phyloP scores from a whole-genome alignment of 2,329 filamentous ascomycete species.

The Sordariomycetes sp. region DNA sequence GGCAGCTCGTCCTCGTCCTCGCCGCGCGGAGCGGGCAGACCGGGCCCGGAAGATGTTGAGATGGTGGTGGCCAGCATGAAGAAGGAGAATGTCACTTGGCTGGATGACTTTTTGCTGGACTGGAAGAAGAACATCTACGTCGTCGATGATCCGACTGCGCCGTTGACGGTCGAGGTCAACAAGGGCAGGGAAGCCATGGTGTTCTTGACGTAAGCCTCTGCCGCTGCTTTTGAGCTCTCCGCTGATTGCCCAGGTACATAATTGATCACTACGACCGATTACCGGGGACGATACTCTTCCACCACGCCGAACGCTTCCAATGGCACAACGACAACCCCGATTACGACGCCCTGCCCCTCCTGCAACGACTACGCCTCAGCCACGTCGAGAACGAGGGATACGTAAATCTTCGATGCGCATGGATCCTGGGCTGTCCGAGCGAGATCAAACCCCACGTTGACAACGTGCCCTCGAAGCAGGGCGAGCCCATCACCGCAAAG shows the following conservation, averaged over 20 bases:
- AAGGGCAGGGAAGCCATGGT: constrained; percentile 45
- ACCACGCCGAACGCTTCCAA: constrained; percentile 37
- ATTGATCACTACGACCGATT: constrained; percentile 38
- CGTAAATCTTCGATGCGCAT: constrained; percentile 51
- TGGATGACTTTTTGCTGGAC: constrained; percentile 27
- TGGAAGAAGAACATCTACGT: constrained; percentile 47
- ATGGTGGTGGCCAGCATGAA: constrained; percentile 23
- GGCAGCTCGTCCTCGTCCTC: no score
- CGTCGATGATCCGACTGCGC: constrained; percentile 36
- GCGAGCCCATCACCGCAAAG: constrained; percentile 26
- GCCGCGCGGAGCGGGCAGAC: no score
- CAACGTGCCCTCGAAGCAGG: constrained; percentile 21
- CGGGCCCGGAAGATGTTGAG: constrained; percentile 15
- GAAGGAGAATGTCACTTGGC: constrained; percentile 27
- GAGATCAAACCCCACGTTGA: constrained; percentile 33
- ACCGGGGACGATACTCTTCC: constrained; percentile 33
- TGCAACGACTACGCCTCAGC: constrained; percentile 36
- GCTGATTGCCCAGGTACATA: constrained; percentile 24
- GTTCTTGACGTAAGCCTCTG: constrained; percentile 30
- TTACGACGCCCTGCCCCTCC: constrained; percentile 42
- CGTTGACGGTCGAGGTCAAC: constrained; percentile 37
- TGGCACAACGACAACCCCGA: constrained; percentile 47
- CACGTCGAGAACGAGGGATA: constrained; percentile 47
- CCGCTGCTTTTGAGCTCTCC: constrained; percentile 5
- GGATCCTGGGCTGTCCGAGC: constrained; percentile 44